These are phyloP conservation scores for Lipomyces chichibuensis DNA, from an alignment of 805 yeast species.

Conservation along the genomic window DNA sequence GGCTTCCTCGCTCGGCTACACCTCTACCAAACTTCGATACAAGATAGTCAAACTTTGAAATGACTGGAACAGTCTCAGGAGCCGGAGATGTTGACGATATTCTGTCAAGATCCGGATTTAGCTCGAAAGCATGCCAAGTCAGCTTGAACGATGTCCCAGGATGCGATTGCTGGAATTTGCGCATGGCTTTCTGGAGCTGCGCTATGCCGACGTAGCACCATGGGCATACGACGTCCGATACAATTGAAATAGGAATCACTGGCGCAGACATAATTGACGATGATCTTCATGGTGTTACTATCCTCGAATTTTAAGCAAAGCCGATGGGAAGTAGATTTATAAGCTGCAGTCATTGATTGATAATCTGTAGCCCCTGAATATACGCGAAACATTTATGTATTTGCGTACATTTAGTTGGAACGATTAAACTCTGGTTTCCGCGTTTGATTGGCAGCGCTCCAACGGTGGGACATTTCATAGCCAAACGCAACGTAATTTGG, in stretches of 20 bases:
- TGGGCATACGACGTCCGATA: constrained; percentile 32
- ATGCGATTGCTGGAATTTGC: constrained; percentile 11
- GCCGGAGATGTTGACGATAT: not conserved
- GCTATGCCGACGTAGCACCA: constrained; percentile 33
- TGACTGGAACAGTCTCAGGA: constrained; percentile 8
- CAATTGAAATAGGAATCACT: constrained; percentile 19
- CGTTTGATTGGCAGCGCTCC: too few species aligned
- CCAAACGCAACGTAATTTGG: too few species aligned
- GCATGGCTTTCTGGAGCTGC: constrained; percentile 25
- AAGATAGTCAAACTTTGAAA: constrained; percentile 12
- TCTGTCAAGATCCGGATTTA: constrained; percentile 14
- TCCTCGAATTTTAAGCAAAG: too few species aligned
- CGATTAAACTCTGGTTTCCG: not conserved
- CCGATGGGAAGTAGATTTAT: too few species aligned
- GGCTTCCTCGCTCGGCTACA: constrained; percentile 15
- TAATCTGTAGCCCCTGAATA: not conserved
- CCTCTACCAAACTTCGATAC: constrained; percentile 21
- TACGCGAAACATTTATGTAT: not conserved
- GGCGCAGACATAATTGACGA: not conserved
- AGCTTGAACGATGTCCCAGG: constrained; percentile 19
- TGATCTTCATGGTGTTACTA: too few species aligned
- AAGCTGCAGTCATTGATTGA: too few species aligned
- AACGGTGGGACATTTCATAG: too few species aligned
- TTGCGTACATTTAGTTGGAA: not conserved
- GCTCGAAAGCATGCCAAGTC: constrained; percentile 30